Conservation (phyloP, 176 grass and related monocot species). For the Rhynchospora tenuis region DNA sequence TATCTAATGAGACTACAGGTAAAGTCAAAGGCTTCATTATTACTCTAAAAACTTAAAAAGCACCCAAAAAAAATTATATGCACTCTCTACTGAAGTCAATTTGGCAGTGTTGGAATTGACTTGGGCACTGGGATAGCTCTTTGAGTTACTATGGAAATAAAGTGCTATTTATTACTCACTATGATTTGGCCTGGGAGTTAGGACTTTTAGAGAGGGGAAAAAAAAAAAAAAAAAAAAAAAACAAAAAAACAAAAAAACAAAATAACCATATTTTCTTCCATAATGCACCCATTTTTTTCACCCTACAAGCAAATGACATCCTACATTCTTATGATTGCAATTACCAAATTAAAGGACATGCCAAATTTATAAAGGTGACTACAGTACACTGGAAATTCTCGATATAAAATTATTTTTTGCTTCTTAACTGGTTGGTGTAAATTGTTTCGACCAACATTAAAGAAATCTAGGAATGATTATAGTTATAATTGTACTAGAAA, state of each 20-base stretch:
- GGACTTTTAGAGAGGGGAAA: not conserved
- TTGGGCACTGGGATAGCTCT: not conserved
- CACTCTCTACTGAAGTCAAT: not conserved
- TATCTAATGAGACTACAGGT: not conserved
- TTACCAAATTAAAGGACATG: not conserved
- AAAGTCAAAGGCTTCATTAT: not conserved
- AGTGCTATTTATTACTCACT: not conserved
- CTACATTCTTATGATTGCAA: not conserved
- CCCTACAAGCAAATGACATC: not conserved
- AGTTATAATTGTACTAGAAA: not conserved
- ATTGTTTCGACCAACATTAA: not conserved
- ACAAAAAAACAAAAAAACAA: too few species aligned
- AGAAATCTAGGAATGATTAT: not conserved
- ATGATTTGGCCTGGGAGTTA: not conserved
- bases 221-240: too few species aligned
- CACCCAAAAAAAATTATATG: not conserved
- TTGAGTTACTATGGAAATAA: not conserved
- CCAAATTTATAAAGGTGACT: not conserved
- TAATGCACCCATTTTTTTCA: not conserved
- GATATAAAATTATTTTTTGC: not conserved
- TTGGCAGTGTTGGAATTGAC: not conserved
- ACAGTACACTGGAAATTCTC: not conserved
- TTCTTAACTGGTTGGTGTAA: not conserved
- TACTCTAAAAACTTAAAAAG: not conserved
- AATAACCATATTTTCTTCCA: not conserved